Evolutionary conservation across 2,329 filamentous ascomycete species (phyloP).

Genomic region (Colletotrichum zoysiae): DNA sequence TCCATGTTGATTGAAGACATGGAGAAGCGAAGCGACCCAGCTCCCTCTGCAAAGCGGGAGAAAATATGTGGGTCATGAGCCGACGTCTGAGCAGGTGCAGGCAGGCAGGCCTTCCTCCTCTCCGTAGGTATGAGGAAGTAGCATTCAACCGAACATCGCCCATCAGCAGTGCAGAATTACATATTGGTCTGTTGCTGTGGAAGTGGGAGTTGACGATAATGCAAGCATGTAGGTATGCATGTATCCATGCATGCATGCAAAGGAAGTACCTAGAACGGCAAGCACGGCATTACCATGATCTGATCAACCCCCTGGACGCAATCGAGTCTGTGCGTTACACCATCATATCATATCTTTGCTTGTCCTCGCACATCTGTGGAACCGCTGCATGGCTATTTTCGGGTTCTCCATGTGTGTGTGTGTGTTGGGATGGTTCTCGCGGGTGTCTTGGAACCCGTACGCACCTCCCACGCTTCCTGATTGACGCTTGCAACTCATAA

Average conservation of each 20-base stretch:
- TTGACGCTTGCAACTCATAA: constrained; percentile 16
- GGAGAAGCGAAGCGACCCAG: constrained; percentile 13
- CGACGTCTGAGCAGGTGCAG: background rate
- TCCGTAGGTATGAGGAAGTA: background rate
- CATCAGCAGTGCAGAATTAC: constrained; percentile 10
- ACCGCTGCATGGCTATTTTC: constrained; percentile 29
- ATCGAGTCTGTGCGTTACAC: constrained; percentile 25
- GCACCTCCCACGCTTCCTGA: background rate
- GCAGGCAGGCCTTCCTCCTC: background rate
- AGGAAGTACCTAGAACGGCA: background rate
- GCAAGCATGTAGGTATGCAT: no score
- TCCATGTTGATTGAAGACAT: constrained; percentile 23
- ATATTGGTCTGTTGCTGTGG: constrained; percentile 10
- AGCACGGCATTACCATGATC: background rate
- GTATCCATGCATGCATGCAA: constrained; percentile 1
- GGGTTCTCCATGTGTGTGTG: constrained; percentile 11
- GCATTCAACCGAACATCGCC: constrained; percentile 14
- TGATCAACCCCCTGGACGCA: constrained; percentile 16
- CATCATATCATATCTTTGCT: constrained; percentile 3
- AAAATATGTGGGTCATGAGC: constrained; percentile 20
- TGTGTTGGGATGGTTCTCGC: constrained; percentile 30
- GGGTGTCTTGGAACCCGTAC: constrained; percentile 19
- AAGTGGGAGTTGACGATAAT: constrained; percentile 3
- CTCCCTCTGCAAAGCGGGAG: constrained; percentile 12
- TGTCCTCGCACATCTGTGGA: constrained; percentile 4